Conservation (phyloP, 345 rosid species). For the Adansonia digitata region DNA sequence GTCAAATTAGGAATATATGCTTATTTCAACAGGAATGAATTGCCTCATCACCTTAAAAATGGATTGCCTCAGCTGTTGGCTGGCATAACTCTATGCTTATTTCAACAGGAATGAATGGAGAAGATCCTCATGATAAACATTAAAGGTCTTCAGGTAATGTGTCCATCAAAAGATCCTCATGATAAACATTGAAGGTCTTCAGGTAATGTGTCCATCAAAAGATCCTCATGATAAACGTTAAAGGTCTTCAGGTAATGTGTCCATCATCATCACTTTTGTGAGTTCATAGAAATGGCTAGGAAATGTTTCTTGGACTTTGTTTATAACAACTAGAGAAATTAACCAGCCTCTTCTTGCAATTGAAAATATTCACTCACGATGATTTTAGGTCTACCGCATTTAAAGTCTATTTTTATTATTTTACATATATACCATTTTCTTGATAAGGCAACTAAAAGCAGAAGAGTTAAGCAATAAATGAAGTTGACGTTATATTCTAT, state of each 20-base stretch:
- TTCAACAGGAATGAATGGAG: too few species aligned
- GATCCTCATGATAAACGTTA: background rate
- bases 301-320: background rate
- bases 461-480: background rate
- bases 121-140: background rate
- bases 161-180: background rate
- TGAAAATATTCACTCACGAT: too few species aligned
- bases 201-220: too few species aligned
- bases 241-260: background rate
- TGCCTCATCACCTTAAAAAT: conserved; percentile 44
- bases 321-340: background rate
- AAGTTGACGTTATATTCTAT: background rate
- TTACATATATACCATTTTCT: background rate
- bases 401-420: too few species aligned
- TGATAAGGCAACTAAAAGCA: background rate
- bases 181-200: too few species aligned
- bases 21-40: too few species aligned
- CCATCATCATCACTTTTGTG: background rate
- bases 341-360: background rate
- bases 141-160: too few species aligned
- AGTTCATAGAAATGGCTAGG: background rate
- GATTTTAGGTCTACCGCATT: too few species aligned
- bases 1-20: too few species aligned
- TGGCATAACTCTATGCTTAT: background rate
- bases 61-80: conserved; percentile 13